Evolutionary conservation across 805 yeast genomes (phyloP).

Genomic region (Yarrowia alimentaria): DNA sequence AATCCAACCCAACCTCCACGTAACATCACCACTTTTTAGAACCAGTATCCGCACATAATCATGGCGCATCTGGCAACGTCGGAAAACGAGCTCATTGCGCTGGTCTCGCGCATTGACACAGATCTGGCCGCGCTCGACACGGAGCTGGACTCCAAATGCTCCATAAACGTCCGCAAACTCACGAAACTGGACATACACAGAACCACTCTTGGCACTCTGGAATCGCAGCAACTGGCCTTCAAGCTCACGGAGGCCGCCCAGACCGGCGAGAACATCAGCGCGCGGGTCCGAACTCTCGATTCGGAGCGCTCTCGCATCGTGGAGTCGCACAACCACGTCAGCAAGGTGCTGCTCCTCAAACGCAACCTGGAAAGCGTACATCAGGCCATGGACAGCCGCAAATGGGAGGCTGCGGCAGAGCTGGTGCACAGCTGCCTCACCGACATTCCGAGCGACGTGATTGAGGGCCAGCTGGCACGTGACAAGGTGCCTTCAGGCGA

Average conservation of each 20-base stretch:
- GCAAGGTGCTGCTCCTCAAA: slow-evolving; percentile 63
- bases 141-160: not conserved
- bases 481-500: slow-evolving; percentile 83
- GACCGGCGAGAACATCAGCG: slow-evolving; percentile 65
- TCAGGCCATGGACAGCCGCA: slow-evolving; percentile 62
- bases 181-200: slow-evolving; percentile 36
- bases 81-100: slow-evolving; percentile 17
- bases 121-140: not conserved
- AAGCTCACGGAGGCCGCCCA: slow-evolving; percentile 60
- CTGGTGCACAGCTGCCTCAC: slow-evolving; percentile 54
- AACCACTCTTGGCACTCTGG: slow-evolving; percentile 36
- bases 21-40: no score
- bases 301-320: slow-evolving; percentile 64
- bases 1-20: no score
- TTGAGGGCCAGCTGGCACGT: slow-evolving; percentile 69
- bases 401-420: slow-evolving; percentile 77
- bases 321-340: slow-evolving; percentile 61
- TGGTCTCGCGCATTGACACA: slow-evolving; percentile 3
- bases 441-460: slow-evolving; percentile 51
- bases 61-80: not conserved
- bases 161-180: slow-evolving; percentile 25
- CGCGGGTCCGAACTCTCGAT: slow-evolving; percentile 66
- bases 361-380: slow-evolving; percentile 62
- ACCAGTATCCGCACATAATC: no score
- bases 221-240: slow-evolving; percentile 53